A percentile compares a stretch with the other conserved stretches of the same genome.
phyloP scores from a whole-genome alignment of 2,329 filamentous ascomycete genomes.

The Calonectria crousiana region DNA sequence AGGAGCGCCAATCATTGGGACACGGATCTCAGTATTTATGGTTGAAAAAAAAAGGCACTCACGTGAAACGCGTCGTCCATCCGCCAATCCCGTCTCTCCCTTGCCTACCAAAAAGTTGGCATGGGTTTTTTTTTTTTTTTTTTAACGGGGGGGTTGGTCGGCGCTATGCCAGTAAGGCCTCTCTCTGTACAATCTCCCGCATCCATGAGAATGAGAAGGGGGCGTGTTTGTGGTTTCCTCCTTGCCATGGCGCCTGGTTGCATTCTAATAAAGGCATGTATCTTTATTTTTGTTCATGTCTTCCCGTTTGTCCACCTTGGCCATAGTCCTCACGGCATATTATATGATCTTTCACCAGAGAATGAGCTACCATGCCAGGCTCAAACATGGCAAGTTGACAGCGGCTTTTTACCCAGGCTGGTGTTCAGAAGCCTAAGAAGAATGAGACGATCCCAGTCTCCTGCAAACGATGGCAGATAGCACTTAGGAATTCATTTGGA shows the following conservation, averaged over 20 bases:
- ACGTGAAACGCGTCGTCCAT: neutral
- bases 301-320: neutral
- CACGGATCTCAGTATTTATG: neutral
- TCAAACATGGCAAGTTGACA: neutral
- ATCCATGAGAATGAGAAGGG: neutral
- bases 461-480: neutral
- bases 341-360: neutral
- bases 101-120: neutral
- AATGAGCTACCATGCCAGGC: neutral
- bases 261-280: neutral
- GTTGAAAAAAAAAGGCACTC: conserved; percentile 8
- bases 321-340: neutral
- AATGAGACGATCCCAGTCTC: neutral
- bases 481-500: neutral
- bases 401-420: neutral
- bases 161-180: neutral
- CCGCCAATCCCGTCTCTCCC: neutral
- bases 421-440: neutral
- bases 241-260: neutral
- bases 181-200: neutral
- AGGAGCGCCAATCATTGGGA: conserved; percentile 20
- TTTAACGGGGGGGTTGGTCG: neutral
- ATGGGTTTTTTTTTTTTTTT: neutral
- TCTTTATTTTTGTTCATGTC: neutral
- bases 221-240: neutral